These are phyloP conservation scores for Coffea humblotiana DNA, from an alignment of 305 asterid genomes.

Conservation along the genomic window DNA sequence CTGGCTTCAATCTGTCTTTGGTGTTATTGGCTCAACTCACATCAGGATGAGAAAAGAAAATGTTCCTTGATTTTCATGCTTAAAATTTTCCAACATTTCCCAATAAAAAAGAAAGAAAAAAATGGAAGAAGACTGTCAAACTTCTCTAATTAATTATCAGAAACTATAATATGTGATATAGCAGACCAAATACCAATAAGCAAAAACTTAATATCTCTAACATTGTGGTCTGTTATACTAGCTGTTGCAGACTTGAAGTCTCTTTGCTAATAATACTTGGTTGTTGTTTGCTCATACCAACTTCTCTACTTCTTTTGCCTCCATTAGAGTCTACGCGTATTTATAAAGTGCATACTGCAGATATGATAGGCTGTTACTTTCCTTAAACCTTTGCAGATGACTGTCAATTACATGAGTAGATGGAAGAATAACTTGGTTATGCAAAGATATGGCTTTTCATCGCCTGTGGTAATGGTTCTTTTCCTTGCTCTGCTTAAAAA, in stretches of 20 bases:
- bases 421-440: conserved; percentile 72
- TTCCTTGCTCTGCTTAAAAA: conserved; percentile 18
- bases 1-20: background rate
- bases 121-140: too few relatives aligned
- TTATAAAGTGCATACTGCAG: background rate
- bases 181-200: too few relatives aligned
- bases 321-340: background rate
- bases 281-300: background rate
- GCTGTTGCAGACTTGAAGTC: background rate
- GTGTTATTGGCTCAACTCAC: background rate
- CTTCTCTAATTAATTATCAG: too few relatives aligned
- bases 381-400: conserved; percentile 68
- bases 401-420: conserved; percentile 73
- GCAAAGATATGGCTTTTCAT: conserved; percentile 95
- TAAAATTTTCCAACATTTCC: too few relatives aligned
- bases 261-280: background rate
- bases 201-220: too few relatives aligned
- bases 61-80: background rate
- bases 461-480: conserved; percentile 71
- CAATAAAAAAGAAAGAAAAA: too few relatives aligned
- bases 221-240: background rate
- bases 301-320: background rate
- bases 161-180: too few relatives aligned
- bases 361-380: conserved; percentile 12
- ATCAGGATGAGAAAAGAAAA: background rate